phyloP scores from a whole-genome alignment of 257 asterid genomes.

The Ilex asprella region DNA sequence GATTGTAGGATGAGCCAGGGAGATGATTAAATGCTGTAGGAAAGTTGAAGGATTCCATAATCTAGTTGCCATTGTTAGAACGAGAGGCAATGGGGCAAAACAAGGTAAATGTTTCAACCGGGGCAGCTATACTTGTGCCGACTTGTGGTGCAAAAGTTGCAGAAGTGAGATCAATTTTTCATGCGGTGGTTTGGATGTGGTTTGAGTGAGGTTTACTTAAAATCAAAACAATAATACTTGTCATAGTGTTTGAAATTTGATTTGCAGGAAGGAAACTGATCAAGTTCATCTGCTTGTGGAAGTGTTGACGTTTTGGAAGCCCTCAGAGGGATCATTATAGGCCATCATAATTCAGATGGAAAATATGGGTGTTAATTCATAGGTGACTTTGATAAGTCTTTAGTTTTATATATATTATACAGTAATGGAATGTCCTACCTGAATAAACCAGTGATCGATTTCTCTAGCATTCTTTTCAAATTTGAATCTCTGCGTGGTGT shows the following conservation, averaged over 20 bases:
- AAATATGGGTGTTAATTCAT: too few relatives aligned
- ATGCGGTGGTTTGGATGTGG: too few relatives aligned
- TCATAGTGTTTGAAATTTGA: neutral
- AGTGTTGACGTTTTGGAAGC: constrained; percentile 85
- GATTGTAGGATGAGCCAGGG: constrained; percentile 68
- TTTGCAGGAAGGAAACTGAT: constrained; percentile 79
- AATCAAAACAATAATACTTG: too few relatives aligned
- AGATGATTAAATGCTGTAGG: constrained; percentile 60
- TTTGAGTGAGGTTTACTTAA: too few relatives aligned
- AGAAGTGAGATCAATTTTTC: constrained; percentile 29
- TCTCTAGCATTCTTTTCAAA: too few relatives aligned
- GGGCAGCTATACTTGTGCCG: constrained; percentile 82
- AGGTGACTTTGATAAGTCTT: too few relatives aligned
- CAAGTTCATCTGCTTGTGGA: constrained; percentile 92
- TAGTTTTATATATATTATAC: too few relatives aligned
- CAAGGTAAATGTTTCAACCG: constrained; percentile 81
- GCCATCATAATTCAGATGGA: too few relatives aligned
- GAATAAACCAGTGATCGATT: too few relatives aligned
- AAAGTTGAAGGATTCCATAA: constrained; percentile 56
- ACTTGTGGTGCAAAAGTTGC: constrained; percentile 88
- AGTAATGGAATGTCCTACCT: too few relatives aligned
- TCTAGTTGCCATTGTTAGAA: constrained; percentile 79
- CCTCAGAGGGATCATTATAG: constrained; percentile 54
- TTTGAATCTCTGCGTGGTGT: too few relatives aligned
- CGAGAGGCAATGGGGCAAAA: constrained; percentile 88